Conservation (phyloP, 805 yeast species). For the Sungouiella blattae region DNA sequence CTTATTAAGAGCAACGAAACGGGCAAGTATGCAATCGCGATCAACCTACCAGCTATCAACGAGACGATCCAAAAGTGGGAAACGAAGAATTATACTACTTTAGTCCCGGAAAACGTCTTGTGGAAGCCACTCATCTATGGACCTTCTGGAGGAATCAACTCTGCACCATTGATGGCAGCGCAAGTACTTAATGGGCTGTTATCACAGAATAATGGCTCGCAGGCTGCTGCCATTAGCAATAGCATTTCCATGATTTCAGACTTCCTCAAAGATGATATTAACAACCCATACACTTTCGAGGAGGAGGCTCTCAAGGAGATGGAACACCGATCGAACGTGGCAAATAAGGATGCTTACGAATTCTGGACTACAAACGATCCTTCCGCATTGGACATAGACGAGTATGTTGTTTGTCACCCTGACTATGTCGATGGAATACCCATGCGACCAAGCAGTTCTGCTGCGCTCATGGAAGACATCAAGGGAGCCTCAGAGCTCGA, state of each 20-base stretch:
- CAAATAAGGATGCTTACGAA: not conserved
- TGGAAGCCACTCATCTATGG: slow-evolving; percentile 88
- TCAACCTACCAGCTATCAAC: slow-evolving; percentile 46
- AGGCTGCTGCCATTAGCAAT: slow-evolving; percentile 27
- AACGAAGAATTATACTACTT: slow-evolving; percentile 45
- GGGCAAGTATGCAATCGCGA: slow-evolving; percentile 48
- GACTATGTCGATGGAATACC: slow-evolving; percentile 10
- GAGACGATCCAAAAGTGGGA: slow-evolving; percentile 48
- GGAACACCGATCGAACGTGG: slow-evolving; percentile 11
- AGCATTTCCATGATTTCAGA: slow-evolving; percentile 56
- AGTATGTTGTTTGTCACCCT: slow-evolving; percentile 11
- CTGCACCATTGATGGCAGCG: slow-evolving; percentile 43
- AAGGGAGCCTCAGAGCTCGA: slow-evolving; percentile 6
- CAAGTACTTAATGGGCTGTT: slow-evolving; percentile 4
- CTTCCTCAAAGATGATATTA: slow-evolving; percentile 66
- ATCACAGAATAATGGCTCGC: slow-evolving; percentile 3
- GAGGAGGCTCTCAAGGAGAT: slow-evolving; percentile 52
- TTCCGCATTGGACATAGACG: not conserved
- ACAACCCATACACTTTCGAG: slow-evolving; percentile 59
- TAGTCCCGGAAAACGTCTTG: slow-evolving; percentile 53
- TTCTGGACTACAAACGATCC: not conserved
- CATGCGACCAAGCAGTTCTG: not conserved
- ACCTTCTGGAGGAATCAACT: slow-evolving; percentile 80
- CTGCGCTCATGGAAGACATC: no score
- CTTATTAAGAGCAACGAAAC: slow-evolving; percentile 47